phyloP scores from a whole-genome alignment of 805 yeast species.

The Sugiyamaella mastotermitis region DNA sequence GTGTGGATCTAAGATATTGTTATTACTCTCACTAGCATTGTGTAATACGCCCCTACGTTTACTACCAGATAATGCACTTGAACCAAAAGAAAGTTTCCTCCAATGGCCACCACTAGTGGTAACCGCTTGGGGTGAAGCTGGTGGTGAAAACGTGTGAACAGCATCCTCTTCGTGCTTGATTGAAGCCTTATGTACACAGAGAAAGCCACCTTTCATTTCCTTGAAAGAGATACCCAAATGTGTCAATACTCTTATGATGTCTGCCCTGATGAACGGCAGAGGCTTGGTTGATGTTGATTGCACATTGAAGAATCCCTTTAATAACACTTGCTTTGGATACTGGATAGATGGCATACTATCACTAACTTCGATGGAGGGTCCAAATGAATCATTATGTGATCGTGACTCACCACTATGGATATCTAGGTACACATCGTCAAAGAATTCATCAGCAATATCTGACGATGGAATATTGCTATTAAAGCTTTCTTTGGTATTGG shows the following conservation, averaged over 20 bases:
- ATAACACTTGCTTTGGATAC: slow-evolving; percentile 81
- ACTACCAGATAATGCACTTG: slow-evolving; percentile 19
- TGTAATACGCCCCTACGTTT: slow-evolving; percentile 16
- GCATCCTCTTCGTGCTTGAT: slow-evolving; percentile 31
- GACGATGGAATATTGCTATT: slow-evolving; percentile 9
- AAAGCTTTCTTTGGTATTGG: not conserved
- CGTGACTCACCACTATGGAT: not conserved
- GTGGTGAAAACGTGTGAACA: slow-evolving; percentile 12
- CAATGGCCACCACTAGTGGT: slow-evolving; percentile 21
- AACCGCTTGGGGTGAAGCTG: slow-evolving; percentile 13
- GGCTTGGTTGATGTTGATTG: slow-evolving; percentile 94
- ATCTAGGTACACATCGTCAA: slow-evolving; percentile 18
- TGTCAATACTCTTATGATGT: slow-evolving; percentile 69
- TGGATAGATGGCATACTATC: slow-evolving; percentile 62
- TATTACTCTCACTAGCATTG: slow-evolving; percentile 12
- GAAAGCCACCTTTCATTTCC: slow-evolving; percentile 91
- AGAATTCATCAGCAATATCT: slow-evolving; percentile 19
- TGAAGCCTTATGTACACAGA: slow-evolving; percentile 54
- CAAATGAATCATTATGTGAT: slow-evolving; percentile 5
- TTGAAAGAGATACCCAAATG: slow-evolving; percentile 73
- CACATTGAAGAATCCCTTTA: slow-evolving; percentile 90
- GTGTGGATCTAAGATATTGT: slow-evolving; percentile 19
- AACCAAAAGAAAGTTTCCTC: slow-evolving; percentile 26
- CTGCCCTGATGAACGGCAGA: slow-evolving; percentile 78
- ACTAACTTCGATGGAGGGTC: slow-evolving; percentile 6